Percentiles rank a stretch among this genome's conserved stretches.
These are phyloP conservation scores for Candida tibetensis DNA, from an alignment of 805 yeast genomes.

Conservation along the genomic window DNA sequence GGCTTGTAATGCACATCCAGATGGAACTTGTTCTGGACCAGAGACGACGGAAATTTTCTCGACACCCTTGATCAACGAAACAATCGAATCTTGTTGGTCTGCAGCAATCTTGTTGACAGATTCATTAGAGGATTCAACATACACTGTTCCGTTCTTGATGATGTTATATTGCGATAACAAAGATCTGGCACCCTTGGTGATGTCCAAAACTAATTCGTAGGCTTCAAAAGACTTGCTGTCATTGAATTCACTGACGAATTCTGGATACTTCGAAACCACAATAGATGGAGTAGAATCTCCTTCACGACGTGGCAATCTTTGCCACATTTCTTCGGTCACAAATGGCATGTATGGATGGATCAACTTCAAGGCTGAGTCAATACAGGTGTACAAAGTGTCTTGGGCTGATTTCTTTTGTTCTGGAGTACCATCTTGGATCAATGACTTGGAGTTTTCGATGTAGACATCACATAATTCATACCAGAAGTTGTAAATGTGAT, in stretches of 20 bases:
- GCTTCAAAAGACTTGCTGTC: slow-evolving; percentile 66
- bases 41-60: slow-evolving; percentile 66
- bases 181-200: slow-evolving; percentile 90
- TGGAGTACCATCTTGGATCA: slow-evolving; percentile 87
- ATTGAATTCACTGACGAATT: slow-evolving; percentile 55
- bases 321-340: slow-evolving; percentile 98
- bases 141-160: slow-evolving; percentile 82
- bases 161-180: slow-evolving; percentile 87
- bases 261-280: slow-evolving; percentile 78
- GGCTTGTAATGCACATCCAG: slow-evolving; percentile 85
- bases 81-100: slow-evolving; percentile 81
- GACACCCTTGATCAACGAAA: slow-evolving; percentile 88
- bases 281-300: slow-evolving; percentile 69
- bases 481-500: slow-evolving; percentile 91
- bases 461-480: slow-evolving; percentile 94
- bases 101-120: slow-evolving; percentile 50
- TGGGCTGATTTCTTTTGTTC: slow-evolving; percentile 85
- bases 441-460: slow-evolving; percentile 93
- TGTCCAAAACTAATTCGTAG: slow-evolving; percentile 79
- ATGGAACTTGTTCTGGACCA: slow-evolving; percentile 59
- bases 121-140: slow-evolving; percentile 63
- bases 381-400: slow-evolving; percentile 89
- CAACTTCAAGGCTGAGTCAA: slow-evolving; percentile 85
- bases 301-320: slow-evolving; percentile 87
- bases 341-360: slow-evolving; percentile 99